Conservation (phyloP, 768 basidiomycete species). For the Postia placenta region DNA sequence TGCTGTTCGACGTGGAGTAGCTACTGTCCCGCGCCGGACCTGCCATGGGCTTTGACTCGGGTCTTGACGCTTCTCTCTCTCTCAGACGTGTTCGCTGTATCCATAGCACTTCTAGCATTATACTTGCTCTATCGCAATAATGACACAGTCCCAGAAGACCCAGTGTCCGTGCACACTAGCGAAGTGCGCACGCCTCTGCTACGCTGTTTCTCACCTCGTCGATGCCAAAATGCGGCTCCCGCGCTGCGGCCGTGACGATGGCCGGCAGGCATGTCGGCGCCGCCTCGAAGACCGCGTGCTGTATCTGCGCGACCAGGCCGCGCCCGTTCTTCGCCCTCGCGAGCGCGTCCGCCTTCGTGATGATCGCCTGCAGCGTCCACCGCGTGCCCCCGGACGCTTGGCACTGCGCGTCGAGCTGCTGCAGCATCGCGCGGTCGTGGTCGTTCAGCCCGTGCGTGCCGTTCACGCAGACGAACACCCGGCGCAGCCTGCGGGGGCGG, state of each 20-base stretch:
- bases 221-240: conserved; percentile 49
- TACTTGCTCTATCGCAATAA: neutral
- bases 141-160: neutral
- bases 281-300: conserved; percentile 43
- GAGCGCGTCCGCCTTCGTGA: conserved; percentile 65
- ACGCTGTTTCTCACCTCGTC: conserved; percentile 54
- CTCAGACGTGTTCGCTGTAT: neutral
- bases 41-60: too few relatives aligned
- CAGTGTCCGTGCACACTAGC: neutral
- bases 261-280: conserved; percentile 62
- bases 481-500: conserved; percentile 43
- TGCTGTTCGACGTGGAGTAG: conserved; percentile 58
- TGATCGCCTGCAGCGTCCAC: conserved; percentile 63
- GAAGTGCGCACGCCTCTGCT: conserved; percentile 49
- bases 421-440: conserved; percentile 57
- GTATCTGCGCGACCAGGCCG: conserved; percentile 36
- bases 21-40: too few relatives aligned
- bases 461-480: conserved; percentile 68
- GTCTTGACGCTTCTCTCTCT: neutral
- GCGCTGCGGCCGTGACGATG: conserved; percentile 48
- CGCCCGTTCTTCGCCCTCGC: conserved; percentile 23
- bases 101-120: neutral
- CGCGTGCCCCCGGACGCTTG: conserved; percentile 30
- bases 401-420: conserved; percentile 35
- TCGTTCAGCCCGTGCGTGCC: conserved; percentile 56